Conservation (phyloP, 2,329 filamentous ascomycete species). For the Alternaria longipes region DNA sequence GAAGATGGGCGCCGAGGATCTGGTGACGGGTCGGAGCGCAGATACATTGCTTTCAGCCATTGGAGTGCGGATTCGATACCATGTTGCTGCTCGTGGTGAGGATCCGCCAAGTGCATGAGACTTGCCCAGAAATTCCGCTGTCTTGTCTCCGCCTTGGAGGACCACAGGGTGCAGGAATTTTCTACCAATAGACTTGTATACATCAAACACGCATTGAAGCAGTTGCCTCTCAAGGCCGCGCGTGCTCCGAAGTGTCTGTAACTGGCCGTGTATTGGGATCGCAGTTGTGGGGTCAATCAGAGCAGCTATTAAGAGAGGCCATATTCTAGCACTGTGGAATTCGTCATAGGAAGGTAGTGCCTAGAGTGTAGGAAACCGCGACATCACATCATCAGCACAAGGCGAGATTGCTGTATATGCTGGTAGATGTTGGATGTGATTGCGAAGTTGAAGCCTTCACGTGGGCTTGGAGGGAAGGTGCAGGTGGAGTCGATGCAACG, state of each 20-base stretch:
- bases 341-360: neutral
- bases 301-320: neutral
- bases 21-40: neutral
- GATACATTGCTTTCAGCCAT: neutral
- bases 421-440: neutral
- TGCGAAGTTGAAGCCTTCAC: neutral
- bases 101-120: slow-evolving; percentile 13
- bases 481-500: neutral
- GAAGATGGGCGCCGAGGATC: neutral
- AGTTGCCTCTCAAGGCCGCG: slow-evolving; percentile 1
- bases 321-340: neutral
- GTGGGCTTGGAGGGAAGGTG: neutral
- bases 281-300: neutral
- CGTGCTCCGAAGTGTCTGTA: neutral
- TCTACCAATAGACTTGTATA: neutral
- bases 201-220: neutral
- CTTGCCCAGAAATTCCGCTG: slow-evolving; percentile 15
- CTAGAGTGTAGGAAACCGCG: neutral
- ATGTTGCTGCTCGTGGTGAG: neutral
- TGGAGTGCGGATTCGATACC: neutral
- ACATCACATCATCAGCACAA: neutral
- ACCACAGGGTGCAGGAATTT: neutral
- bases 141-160: slow-evolving; percentile 15
- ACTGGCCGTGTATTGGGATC: neutral
- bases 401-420: neutral